A percentile compares a stretch with the other conserved stretches of the same genome.
phyloP scores from a whole-genome alignment of 208 protist species.

The Trypanosoma congolense region DNA sequence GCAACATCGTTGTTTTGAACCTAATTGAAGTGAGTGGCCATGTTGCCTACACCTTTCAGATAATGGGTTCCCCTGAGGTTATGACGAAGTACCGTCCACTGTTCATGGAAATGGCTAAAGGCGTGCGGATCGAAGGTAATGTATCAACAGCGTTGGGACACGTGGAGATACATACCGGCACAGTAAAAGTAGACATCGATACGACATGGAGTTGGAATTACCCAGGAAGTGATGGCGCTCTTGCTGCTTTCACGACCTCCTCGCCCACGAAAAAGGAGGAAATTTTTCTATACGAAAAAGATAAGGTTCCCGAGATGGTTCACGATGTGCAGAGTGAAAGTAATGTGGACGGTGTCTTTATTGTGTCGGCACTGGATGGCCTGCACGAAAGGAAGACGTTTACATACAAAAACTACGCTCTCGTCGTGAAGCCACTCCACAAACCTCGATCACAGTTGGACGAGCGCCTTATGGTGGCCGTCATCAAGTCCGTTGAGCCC shows the following conservation, averaged over 20 bases:
- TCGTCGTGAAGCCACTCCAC: slow-evolving; percentile 57
- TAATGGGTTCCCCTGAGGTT: slow-evolving; percentile 65
- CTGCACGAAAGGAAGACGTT: slow-evolving; percentile 45
- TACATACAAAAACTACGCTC: slow-evolving; percentile 39
- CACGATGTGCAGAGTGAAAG: slow-evolving; percentile 43
- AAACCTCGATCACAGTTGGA: slow-evolving; percentile 53
- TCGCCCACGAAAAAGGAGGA: slow-evolving; percentile 61
- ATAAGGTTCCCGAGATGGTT: slow-evolving; percentile 27
- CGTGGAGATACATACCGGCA: slow-evolving; percentile 45
- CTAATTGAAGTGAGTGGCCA: slow-evolving; percentile 63
- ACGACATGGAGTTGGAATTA: slow-evolving; percentile 52
- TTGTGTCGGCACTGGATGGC: slow-evolving; percentile 48
- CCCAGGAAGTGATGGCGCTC: slow-evolving; percentile 17
- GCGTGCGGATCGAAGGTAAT: slow-evolving; percentile 28
- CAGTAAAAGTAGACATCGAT: slow-evolving; percentile 42
- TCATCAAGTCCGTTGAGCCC: slow-evolving; percentile 42
- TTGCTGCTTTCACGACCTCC: slow-evolving; percentile 36
- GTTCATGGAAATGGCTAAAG: slow-evolving; percentile 62
- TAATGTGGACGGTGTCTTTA: slow-evolving; percentile 40
- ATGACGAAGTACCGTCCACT: slow-evolving; percentile 51
- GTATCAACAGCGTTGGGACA: slow-evolving; percentile 42
- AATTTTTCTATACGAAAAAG: slow-evolving; percentile 39
- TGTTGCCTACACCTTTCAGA: slow-evolving; percentile 75
- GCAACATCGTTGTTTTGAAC: slow-evolving; percentile 64
- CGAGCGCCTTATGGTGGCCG: slow-evolving; percentile 28